These are phyloP conservation scores for Celoporthe dispersa DNA, from an alignment of 2,329 filamentous ascomycete species.

Conservation along the genomic window DNA sequence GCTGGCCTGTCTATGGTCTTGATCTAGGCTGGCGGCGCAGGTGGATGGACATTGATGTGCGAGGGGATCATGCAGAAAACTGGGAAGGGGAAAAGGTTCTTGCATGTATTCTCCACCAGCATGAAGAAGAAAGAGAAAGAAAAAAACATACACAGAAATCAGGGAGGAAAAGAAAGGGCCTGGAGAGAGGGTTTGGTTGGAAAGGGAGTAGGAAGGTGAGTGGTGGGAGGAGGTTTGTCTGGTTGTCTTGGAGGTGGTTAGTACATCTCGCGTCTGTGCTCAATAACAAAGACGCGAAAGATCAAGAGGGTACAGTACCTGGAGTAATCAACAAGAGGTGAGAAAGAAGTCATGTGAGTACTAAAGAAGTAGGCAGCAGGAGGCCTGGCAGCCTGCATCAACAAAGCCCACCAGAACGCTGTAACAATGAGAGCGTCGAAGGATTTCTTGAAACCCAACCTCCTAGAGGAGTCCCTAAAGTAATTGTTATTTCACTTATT, in stretches of 20 bases:
- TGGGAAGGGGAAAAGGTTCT: too few species aligned
- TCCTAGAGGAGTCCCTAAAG: too few species aligned
- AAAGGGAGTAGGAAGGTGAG: background rate
- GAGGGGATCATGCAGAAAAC: background rate
- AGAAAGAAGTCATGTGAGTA: background rate
- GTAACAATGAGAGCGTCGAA: background rate
- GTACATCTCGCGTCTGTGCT: background rate
- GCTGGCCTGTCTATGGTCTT: background rate
- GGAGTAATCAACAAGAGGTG: background rate
- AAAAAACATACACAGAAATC: background rate
- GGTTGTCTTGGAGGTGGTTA: background rate
- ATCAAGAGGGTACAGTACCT: background rate
- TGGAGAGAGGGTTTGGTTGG: background rate
- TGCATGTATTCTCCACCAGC: too few species aligned
- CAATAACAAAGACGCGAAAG: background rate
- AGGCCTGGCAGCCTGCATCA: too few species aligned
- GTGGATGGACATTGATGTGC: background rate
- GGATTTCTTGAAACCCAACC: too few species aligned
- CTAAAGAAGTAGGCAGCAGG: background rate
- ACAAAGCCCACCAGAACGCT: background rate
- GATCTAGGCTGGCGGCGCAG: background rate
- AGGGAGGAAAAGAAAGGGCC: background rate
- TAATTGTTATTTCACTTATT: too few species aligned
- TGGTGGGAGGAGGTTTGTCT: background rate
- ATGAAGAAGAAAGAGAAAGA: too few species aligned